Evolutionary conservation across 208 protist genomes (phyloP), one percentile per base, ranked within the genome.

Genomic region (Leptomonas pyrrhocoris): DNA sequence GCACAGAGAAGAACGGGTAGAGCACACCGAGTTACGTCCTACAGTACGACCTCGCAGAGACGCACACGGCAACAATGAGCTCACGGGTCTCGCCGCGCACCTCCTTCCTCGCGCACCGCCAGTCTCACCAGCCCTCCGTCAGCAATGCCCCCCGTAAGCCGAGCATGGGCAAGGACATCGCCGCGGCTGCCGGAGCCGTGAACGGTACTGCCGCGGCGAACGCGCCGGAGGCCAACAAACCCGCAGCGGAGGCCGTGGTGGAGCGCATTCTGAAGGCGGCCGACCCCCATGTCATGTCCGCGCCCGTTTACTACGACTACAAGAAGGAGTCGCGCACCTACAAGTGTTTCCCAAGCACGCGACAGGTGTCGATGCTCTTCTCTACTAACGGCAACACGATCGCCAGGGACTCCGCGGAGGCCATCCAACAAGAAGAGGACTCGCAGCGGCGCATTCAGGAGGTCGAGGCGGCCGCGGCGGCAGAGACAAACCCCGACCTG

Each of bases 231-330:
- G 38, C 79, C 6, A 81, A 68, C 36, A 77, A 79, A 31, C 64
- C 70, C 1, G 66, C 38, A 13, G 69, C 77, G 23, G 85, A 83
- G 64, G 87, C 94, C 12, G 79, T 97, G 21, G 75, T 96, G 48
- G 97, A 98, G 69, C 88, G 93, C 70, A 96, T 98, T 62, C 78
- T 98, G 28, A 97, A 97, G 49, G 94, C 92, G 25, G 93, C 85
- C 15, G 97, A 99, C 66, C 97, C 97, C 2, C 84, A 97, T 48
- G 84, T 93, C 43, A 94, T 92, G 85, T 94, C 88, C 0, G 90
- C 81, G 21, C 82, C 95, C n/a, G 97, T 98, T 51, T 94, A 97
- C 66, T 97, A 97, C 59, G 86, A 95, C 74, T 97, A 96, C 86
- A 92, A 90, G 70, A 94, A 97, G 81, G 94, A 98, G 19, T 94